These are phyloP conservation scores for Collariella sp. DNA, from an alignment of 495 filamentous ascomycete species.

Conservation along the genomic window DNA sequence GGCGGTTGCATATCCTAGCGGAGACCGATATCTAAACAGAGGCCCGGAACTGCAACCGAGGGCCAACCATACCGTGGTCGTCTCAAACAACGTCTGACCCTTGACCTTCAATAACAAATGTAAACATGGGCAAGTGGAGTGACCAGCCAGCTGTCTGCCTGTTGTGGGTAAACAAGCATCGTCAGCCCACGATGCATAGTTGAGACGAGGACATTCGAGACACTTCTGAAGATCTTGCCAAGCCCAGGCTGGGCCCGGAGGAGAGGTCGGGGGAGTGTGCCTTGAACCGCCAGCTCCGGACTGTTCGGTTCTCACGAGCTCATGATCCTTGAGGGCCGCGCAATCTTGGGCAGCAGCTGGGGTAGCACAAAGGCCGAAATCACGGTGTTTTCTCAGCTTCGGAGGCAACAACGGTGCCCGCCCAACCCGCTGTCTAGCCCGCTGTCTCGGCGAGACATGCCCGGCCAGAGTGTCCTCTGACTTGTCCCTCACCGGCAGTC, in stretches of 20 bases:
- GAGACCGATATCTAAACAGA: neutral
- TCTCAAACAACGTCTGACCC: neutral
- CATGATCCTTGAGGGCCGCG: neutral
- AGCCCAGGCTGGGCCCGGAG: neutral
- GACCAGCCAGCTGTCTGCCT: neutral
- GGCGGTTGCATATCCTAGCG: neutral
- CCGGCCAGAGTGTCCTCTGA: neutral
- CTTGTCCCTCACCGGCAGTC: constrained; percentile 4
- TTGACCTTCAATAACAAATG: neutral
- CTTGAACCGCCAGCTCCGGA: neutral
- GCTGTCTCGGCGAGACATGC: neutral
- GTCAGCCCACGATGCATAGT: neutral
- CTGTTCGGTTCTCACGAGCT: neutral
- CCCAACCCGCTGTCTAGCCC: too few relatives aligned
- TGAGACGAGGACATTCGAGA: neutral
- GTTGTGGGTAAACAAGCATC: neutral
- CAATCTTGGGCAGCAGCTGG: constrained; percentile 2
- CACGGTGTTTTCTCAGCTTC: neutral
- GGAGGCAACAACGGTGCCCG: neutral
- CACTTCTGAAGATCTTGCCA: neutral
- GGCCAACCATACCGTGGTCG: neutral
- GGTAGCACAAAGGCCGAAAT: constrained; percentile 1
- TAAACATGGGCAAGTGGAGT: neutral
- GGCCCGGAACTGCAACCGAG: neutral
- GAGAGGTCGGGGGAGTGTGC: too few relatives aligned